phyloP scores from a whole-genome alignment of 495 filamentous ascomycete genomes.

The Trichoderma virens region DNA sequence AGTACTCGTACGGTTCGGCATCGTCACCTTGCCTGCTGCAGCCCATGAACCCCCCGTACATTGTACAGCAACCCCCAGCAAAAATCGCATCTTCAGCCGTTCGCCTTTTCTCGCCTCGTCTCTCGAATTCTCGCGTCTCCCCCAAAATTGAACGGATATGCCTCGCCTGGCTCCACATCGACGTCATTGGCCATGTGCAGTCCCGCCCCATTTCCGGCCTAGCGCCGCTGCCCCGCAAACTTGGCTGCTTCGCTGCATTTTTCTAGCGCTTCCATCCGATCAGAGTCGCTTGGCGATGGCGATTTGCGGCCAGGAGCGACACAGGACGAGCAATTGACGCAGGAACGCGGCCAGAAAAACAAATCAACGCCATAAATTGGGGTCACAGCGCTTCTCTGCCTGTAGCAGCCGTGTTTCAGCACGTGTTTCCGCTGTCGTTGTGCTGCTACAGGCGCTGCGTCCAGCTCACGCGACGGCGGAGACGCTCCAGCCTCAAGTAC shows the following conservation, averaged over 20 bases:
- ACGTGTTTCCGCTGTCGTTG: background rate
- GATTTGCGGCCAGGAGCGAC: background rate
- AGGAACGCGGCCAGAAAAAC: too few relatives aligned
- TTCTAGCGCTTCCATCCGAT: slow-evolving; percentile 7
- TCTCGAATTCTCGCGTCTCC: background rate
- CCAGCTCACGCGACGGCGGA: background rate
- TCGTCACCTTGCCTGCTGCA: too few relatives aligned
- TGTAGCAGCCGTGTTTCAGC: background rate
- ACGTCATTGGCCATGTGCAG: slow-evolving; percentile 9
- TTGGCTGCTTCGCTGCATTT: slow-evolving; percentile 9
- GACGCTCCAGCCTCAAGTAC: too few relatives aligned
- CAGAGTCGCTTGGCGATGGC: background rate
- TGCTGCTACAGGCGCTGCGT: background rate
- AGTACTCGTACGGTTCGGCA: too few relatives aligned
- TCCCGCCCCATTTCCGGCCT: slow-evolving; percentile 2
- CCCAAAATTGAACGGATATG: too few relatives aligned
- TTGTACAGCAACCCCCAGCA: too few relatives aligned
- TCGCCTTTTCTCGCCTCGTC: background rate
- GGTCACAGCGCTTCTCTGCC: background rate
- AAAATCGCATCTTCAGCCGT: too few relatives aligned
- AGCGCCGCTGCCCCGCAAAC: slow-evolving; percentile 7
- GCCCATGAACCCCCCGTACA: too few relatives aligned
- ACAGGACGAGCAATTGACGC: background rate
- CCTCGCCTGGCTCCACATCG: background rate
- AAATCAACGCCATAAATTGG: too few relatives aligned